Base-by-base conservation (phyloP, 148 eudicot species). In the Linanthus parryae region DNA sequence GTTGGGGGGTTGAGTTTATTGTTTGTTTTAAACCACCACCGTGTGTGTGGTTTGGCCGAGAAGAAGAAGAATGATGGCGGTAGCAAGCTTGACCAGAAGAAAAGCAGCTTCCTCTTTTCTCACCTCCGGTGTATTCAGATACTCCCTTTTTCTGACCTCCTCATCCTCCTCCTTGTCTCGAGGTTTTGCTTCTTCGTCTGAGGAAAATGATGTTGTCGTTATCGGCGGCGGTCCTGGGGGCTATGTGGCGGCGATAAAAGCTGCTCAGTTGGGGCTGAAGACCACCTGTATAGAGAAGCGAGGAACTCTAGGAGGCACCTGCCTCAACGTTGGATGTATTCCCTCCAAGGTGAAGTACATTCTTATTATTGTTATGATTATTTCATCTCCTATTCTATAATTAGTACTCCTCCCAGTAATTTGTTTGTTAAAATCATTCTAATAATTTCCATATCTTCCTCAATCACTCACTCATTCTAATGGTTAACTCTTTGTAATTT, bases 281-380 rank as follows among this genome's bases (percentile, higher is more conserved):
- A 85, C 97, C 3, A 86, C 97, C n/a, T 90, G 95, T 58, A 90
- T 90, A 42, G 97, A 90, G 76, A 90, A 85, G 73, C 84, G 95
- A 21, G 97, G 95, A 1, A 14, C 88, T 22, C 92, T 90, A 43
- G 95, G 97, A 7, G 95, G 97, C 44, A 90, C 97, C 35, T 85
- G 97, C 50, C 92, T 90, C 35, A 90, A 90, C 71, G 97, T 90
- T 24, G 97, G 95, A 2, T 90, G 97, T 33, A 90, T 85, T 47
- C 97, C 97, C 34, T 90, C 97, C 46, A 90, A 90, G 97, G 97
- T 89, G 11, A 5, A n/a, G n/a, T n/a, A n/a, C n/a, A n/a, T n/a
- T n/a, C n/a, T n/a, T n/a, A n/a, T n/a, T n/a, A n/a, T n/a, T n/a
- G n/a, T n/a, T n/a, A n/a, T n/a, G n/a, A n/a, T n/a, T n/a, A n/a